These are phyloP conservation scores for Lagenidium sp. DNA, from an alignment of 352 stramenopile genomes.

Conservation along the genomic window DNA sequence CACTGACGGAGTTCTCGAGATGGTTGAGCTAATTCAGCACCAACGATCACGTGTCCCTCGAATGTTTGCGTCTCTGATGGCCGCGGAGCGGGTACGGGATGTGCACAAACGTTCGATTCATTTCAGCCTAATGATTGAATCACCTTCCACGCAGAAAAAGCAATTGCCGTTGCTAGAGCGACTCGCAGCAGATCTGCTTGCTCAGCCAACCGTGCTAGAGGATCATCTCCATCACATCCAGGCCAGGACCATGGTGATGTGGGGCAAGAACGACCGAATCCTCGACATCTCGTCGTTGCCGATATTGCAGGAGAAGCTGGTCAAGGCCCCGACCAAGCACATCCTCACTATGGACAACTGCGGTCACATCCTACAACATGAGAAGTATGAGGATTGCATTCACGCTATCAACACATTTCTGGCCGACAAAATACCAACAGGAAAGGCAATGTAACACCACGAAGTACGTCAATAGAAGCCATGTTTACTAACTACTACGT, in stretches of 20 bases:
- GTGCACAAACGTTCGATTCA: too few relatives aligned
- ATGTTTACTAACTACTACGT: too few relatives aligned
- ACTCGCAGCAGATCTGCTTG: slow-evolving; percentile 44
- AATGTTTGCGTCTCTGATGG: slow-evolving; percentile 22
- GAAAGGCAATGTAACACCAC: neutral
- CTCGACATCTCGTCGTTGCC: slow-evolving; percentile 61
- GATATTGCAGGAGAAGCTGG: slow-evolving; percentile 40
- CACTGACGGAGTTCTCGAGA: slow-evolving; percentile 42
- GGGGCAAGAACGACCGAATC: slow-evolving; percentile 61
- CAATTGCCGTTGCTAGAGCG: slow-evolving; percentile 48
- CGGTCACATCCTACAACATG: slow-evolving; percentile 62
- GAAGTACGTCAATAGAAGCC: too few relatives aligned
- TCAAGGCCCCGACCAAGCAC: slow-evolving; percentile 20
- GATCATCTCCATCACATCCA: slow-evolving; percentile 46
- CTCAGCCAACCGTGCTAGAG: slow-evolving; percentile 48
- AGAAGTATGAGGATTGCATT: slow-evolving; percentile 43
- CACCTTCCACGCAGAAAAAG: slow-evolving; percentile 12
- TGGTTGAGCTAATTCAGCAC: slow-evolving; percentile 36
- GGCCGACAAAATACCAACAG: slow-evolving; percentile 3
- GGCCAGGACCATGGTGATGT: slow-evolving; percentile 53
- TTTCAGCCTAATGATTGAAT: neutral
- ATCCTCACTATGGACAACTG: slow-evolving; percentile 51
- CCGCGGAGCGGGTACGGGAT: slow-evolving; percentile 27
- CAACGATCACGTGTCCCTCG: slow-evolving; percentile 21
- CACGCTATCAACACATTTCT: slow-evolving; percentile 60